Percentiles rank a stretch among this genome's conserved stretches.
Conservation (phyloP, 805 yeast species). For the Cyberlindnera xishuangbannaensis region DNA sequence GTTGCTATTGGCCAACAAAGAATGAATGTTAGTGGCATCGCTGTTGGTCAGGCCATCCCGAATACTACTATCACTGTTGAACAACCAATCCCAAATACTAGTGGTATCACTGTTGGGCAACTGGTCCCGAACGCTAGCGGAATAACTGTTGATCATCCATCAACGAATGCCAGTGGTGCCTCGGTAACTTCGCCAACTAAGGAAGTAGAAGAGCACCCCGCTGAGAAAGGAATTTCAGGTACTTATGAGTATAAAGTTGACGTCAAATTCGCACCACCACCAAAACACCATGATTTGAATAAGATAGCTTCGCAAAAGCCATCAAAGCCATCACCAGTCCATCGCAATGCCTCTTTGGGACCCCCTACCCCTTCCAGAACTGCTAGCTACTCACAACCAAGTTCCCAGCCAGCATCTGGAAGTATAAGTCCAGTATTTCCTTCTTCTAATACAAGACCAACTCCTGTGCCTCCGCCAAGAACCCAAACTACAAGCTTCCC, state of each 20-base stretch:
- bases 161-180: too few relatives aligned
- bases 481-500: conserved; percentile 14
- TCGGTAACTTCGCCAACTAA: neutral
- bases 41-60: too few relatives aligned
- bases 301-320: neutral
- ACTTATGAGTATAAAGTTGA: conserved; percentile 29
- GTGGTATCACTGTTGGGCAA: too few relatives aligned
- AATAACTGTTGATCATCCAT: too few relatives aligned
- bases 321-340: neutral
- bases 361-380: conserved; percentile 2
- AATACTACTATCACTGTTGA: too few relatives aligned
- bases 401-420: too few relatives aligned
- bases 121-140: too few relatives aligned
- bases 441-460: too few relatives aligned
- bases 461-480: neutral
- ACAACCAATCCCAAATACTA: too few relatives aligned
- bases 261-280: conserved; percentile 30
- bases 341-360: conserved; percentile 3
- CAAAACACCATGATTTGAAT: conserved; percentile 20
- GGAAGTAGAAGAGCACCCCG: conserved; percentile 10
- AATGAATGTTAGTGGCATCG: too few relatives aligned
- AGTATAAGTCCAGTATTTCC: too few relatives aligned
- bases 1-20: too few relatives aligned
- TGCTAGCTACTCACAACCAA: neutral
- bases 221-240: conserved; percentile 29